Conservation (phyloP, 2,329 filamentous ascomycete species). For the Ampelomyces quisqualis region DNA sequence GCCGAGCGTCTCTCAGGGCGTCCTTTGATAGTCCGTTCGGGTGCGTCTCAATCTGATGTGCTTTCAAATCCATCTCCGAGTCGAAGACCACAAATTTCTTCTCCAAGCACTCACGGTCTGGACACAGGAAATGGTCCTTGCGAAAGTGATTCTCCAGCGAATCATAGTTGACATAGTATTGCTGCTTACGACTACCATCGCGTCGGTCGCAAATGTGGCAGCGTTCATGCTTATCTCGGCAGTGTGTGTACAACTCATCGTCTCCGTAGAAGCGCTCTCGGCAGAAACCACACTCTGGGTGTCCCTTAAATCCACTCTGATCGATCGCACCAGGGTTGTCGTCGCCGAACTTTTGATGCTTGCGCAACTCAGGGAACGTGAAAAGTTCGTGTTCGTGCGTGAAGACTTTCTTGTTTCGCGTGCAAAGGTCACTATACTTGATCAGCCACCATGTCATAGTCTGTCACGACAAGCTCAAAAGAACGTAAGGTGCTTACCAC, state of each 20-base stretch:
- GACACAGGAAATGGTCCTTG: slow-evolving; percentile 82
- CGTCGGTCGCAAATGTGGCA: slow-evolving; percentile 89
- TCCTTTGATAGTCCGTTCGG: slow-evolving; percentile 79
- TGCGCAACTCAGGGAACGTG: slow-evolving; percentile 73
- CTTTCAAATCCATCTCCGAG: slow-evolving; percentile 91
- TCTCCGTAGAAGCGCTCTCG: slow-evolving; percentile 90
- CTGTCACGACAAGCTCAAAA: too few species aligned
- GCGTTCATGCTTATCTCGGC: slow-evolving; percentile 87
- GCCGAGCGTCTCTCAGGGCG: slow-evolving; percentile 74
- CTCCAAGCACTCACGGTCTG: slow-evolving; percentile 83
- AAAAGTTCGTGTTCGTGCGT: slow-evolving; percentile 97
- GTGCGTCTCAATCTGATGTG: slow-evolving; percentile 83
- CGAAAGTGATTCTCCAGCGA: slow-evolving; percentile 83
- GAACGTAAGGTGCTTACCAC: slow-evolving; percentile 55
- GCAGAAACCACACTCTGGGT: slow-evolving; percentile 93
- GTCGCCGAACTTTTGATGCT: slow-evolving; percentile 88
- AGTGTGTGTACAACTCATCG: slow-evolving; percentile 92
- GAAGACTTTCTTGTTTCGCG: slow-evolving; percentile 95
- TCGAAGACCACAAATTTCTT: slow-evolving; percentile 98
- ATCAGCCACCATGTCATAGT: slow-evolving; percentile 9
- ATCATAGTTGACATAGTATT: slow-evolving; percentile 90
- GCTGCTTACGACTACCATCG: slow-evolving; percentile 65
- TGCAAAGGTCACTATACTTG: slow-evolving; percentile 70
- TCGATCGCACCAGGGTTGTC: slow-evolving; percentile 85
- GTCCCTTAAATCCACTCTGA: slow-evolving; percentile 94